These are phyloP conservation scores for Trichosporon sp. DNA, from an alignment of 1,284 basidiomycete species.

Conservation along the genomic window DNA sequence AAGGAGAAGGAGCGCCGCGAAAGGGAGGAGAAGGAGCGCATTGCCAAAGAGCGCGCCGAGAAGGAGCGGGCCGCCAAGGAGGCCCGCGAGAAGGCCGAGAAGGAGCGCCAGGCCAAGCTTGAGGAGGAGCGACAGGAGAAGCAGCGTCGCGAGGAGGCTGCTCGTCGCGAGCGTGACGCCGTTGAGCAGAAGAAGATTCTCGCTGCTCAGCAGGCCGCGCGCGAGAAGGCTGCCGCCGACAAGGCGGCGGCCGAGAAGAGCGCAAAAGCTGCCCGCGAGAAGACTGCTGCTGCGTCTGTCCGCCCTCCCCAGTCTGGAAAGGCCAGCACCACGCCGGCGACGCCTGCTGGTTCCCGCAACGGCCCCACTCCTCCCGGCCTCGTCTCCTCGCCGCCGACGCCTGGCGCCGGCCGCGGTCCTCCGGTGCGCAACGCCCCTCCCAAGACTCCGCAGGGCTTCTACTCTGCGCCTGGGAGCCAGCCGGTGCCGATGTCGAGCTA, in stretches of 20 bases:
- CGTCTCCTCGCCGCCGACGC: slow-evolving; percentile 91
- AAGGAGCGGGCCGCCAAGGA: slow-evolving; percentile 48
- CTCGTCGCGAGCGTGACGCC: slow-evolving; percentile 41
- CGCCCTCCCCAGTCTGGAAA: slow-evolving; percentile 8
- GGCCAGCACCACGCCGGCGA: slow-evolving; percentile 10
- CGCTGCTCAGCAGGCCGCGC: slow-evolving; percentile 41
- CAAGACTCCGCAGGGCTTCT: slow-evolving; percentile 38
- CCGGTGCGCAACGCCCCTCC: slow-evolving; percentile 22
- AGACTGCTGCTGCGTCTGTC: slow-evolving; percentile 27
- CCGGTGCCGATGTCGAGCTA: slow-evolving; percentile 14
- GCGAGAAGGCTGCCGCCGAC: slow-evolving; percentile 36
- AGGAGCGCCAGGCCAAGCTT: slow-evolving; percentile 38
- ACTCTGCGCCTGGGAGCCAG: slow-evolving; percentile 5
- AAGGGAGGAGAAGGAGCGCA: slow-evolving; percentile 63
- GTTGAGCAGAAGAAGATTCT: slow-evolving; percentile 38
- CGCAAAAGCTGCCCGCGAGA: slow-evolving; percentile 23
- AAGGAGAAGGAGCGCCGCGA: slow-evolving; percentile 52
- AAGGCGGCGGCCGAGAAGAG: slow-evolving; percentile 35
- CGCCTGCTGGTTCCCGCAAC: slow-evolving; percentile 22
- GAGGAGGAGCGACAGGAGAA: slow-evolving; percentile 36
- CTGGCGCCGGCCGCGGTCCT: slow-evolving; percentile 28
- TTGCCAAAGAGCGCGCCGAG: slow-evolving; percentile 63
- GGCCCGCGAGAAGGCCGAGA: slow-evolving; percentile 38
- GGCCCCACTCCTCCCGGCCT: slow-evolving; percentile 56
- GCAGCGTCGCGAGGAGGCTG: slow-evolving; percentile 37